Percentiles rank a stretch among this genome's conserved stretches.
Conservation (phyloP, 129 eudicot species). For the Escallonia rubra region DNA sequence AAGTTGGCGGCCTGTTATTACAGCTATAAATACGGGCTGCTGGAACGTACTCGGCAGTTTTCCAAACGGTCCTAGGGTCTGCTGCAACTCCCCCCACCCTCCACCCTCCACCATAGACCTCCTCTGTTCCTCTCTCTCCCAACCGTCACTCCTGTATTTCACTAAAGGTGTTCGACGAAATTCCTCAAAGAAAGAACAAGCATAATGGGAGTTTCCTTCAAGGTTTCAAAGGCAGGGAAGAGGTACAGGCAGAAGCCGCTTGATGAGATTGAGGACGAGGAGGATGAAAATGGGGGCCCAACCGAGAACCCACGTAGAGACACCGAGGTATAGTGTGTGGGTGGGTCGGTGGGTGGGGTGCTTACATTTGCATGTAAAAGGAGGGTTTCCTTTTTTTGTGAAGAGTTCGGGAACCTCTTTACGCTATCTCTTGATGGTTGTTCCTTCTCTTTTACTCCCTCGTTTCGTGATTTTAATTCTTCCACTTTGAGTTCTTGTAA, state of each 20-base stretch:
- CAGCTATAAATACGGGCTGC: not conserved
- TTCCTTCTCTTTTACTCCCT: too few relatives aligned
- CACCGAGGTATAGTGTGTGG: not conserved
- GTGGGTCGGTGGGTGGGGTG: too few relatives aligned
- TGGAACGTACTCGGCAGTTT: not conserved
- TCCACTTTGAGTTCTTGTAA: too few relatives aligned
- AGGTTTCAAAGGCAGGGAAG: conserved; percentile 5
- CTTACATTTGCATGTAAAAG: too few relatives aligned
- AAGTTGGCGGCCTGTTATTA: not conserved
- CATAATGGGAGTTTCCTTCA: conserved; percentile 9
- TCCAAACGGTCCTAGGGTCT: not conserved
- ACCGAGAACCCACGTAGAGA: not conserved
- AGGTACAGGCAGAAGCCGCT: conserved; percentile 2
- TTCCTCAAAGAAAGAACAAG: not conserved
- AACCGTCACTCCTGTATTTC: not conserved
- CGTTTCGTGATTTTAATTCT: too few relatives aligned
- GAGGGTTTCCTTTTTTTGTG: too few relatives aligned
- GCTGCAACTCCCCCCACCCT: not conserved
- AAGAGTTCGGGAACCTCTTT: too few relatives aligned
- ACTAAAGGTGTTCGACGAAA: not conserved
- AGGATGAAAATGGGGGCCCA: not conserved
- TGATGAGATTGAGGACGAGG: not conserved
- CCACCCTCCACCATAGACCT: not conserved
- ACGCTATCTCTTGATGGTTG: too few relatives aligned
- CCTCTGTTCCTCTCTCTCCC: not conserved